A percentile compares a stretch with the other conserved stretches of the same genome.
Conservation (phyloP, 306 rosid species). For the Calophaca sinica region DNA sequence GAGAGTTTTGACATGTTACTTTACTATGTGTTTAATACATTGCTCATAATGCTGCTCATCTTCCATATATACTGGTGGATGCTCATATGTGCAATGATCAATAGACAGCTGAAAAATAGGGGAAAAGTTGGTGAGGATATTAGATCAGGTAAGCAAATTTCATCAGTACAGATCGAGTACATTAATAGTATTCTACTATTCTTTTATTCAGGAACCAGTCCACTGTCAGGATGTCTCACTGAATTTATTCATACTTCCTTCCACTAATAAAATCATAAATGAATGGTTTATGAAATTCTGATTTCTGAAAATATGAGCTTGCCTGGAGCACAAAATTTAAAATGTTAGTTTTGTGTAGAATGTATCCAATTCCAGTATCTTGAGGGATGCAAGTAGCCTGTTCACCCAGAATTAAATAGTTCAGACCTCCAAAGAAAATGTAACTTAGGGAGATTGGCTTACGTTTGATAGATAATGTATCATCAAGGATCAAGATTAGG, state of each 20-base stretch:
- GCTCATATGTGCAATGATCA: conserved; percentile 86
- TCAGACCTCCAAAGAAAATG: conserved; percentile 1
- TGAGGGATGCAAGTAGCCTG: conserved; percentile 22
- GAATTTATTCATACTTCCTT: conserved; percentile 7
- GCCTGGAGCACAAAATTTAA: conserved; percentile 3
- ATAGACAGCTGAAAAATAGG: conserved; percentile 81
- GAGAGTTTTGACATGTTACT: conserved; percentile 50
- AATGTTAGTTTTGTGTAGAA: conserved; percentile 2
- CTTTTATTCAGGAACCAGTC: conserved; percentile 22
- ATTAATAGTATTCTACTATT: conserved; percentile 37
- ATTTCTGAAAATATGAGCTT: conserved; percentile 17
- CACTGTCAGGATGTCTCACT: conserved; percentile 19
- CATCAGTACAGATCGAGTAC: conserved; percentile 13
- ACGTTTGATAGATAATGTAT: conserved; percentile 17
- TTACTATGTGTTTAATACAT: conserved; percentile 82
- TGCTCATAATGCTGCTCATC: conserved; percentile 84
- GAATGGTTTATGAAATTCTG: background rate
- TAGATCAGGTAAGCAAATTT: conserved; percentile 80
- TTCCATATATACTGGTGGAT: conserved; percentile 99
- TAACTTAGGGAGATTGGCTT: background rate
- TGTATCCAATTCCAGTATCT: conserved; percentile 17
- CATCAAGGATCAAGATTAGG: conserved; percentile 17
- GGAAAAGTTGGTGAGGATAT: conserved; percentile 98
- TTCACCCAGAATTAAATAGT: background rate
- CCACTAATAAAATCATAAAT: background rate